These are phyloP conservation scores for Phytopythium litorale DNA, from an alignment of 352 stramenopile genomes.

Conservation along the genomic window DNA sequence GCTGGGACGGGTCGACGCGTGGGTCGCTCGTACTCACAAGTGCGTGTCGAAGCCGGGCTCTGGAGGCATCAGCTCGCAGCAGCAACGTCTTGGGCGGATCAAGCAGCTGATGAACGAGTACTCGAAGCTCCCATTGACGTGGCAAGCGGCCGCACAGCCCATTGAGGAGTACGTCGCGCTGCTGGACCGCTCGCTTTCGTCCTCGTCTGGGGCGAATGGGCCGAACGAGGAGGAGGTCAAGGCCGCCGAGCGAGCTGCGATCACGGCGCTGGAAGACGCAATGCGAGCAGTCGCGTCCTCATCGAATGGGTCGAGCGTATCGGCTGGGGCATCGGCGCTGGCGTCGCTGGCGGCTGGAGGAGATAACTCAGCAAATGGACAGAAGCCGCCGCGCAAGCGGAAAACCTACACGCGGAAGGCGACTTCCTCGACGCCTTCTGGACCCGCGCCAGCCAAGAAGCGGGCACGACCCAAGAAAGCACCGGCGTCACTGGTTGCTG, in stretches of 20 bases:
- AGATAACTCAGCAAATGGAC: not conserved
- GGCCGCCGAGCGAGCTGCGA: slow-evolving; percentile 21
- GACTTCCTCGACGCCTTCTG: not conserved
- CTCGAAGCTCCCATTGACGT: slow-evolving; percentile 83
- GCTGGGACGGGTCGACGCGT: slow-evolving; percentile 71
- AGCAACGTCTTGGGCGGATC: slow-evolving; percentile 52
- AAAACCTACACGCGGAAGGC: slow-evolving; percentile 56
- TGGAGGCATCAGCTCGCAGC: slow-evolving; percentile 17
- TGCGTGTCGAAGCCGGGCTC: slow-evolving; percentile 56
- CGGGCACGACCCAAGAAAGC: not conserved
- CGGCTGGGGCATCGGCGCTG: slow-evolving; percentile 3
- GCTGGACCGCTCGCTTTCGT: slow-evolving; percentile 8
- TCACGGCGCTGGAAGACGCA: slow-evolving; percentile 31
- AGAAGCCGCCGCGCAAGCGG: slow-evolving; percentile 56
- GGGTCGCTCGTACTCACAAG: slow-evolving; percentile 81
- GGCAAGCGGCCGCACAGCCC: slow-evolving; percentile 21
- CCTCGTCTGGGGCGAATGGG: not conserved
- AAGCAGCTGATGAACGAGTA: slow-evolving; percentile 86
- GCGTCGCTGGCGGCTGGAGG: not conserved
- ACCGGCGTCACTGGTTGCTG: not conserved
- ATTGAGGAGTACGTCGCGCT: slow-evolving; percentile 39
- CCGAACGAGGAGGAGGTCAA: slow-evolving; percentile 17
- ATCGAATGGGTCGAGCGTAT: slow-evolving; percentile 10
- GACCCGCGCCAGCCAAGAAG: not conserved
- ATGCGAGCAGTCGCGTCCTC: slow-evolving; percentile 27